Base-by-base conservation (phyloP, 306 rosid genomes). In the Glycine tomentella region DNA sequence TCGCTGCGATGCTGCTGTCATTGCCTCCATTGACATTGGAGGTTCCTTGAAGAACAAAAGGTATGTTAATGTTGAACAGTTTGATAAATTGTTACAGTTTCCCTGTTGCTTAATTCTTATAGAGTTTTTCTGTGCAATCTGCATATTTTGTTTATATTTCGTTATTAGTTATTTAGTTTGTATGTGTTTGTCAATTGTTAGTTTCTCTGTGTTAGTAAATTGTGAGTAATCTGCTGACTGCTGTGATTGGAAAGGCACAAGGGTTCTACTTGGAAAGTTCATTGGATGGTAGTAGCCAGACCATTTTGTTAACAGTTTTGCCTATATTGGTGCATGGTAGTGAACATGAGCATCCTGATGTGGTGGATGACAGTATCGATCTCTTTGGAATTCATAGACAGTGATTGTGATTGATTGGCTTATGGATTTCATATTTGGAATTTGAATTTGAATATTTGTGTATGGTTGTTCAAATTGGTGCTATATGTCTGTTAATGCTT, bases 351-450 rank as follows among this genome's bases (percentile, higher is more conserved):
- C 86, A 79, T 0, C 85, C 82, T 9, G 76, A 82, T 15, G 92
- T 77, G 34, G 75, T 84, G 8, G 93, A 93, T 34, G 93, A 91
- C n/a, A 86, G 91, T 25, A 89, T 93, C 61, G 91, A 92, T 77
- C 73, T 91, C 25, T 95, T 93, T 42, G 97, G 99, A 48, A 86
- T 95, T 66, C 98, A 91, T 80, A 90, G 98, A 69, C 31, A 25
- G 31, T 25, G 31, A 25, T 25, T 16, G 1, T 55, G 9, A 2
- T 33, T 33, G 2, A 16, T 49, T 17, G 20, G n/a, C 2, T 25
- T 25, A 25, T 25, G 31, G 31, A 5, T 73, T 80, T 38, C 74
- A 48, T 17, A 12, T 61, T 48, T 58, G 46, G 42, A 9, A n/a
- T 79, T 69, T 36, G 7, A 61, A 25, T 76, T 45, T 80, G 8